Percentiles rank a stretch among this genome's conserved stretches.
phyloP scores from a whole-genome alignment of 257 asterid species.

The Agastache rugosa region DNA sequence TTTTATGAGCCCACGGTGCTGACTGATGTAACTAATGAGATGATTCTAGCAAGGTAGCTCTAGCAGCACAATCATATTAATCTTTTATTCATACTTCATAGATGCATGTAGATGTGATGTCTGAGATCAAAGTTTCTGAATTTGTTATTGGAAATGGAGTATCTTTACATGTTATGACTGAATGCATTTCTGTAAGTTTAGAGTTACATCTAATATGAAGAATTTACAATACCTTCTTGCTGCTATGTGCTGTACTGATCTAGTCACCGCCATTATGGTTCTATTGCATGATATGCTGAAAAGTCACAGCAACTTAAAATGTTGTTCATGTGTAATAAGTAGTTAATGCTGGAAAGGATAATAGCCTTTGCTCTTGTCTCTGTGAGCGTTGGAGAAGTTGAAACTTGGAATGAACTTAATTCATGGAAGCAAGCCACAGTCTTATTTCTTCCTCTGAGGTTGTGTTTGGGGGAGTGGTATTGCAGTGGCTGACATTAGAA shows the following conservation, averaged over 20 bases:
- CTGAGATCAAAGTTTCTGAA: slow-evolving; percentile 4
- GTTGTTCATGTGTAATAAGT: slow-evolving; percentile 17
- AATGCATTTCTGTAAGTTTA: background rate
- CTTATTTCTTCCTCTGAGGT: slow-evolving; percentile 1
- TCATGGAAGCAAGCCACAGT: background rate
- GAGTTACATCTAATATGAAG: background rate
- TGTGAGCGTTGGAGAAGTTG: background rate
- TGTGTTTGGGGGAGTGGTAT: background rate
- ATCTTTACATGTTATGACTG: slow-evolving; percentile 16
- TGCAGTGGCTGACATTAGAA: background rate
- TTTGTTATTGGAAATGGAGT: slow-evolving; percentile 20
- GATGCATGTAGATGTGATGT: slow-evolving; percentile 23
- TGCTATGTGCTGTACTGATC: slow-evolving; percentile 18
- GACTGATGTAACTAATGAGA: slow-evolving; percentile 76
- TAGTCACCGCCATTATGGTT: slow-evolving; percentile 14
- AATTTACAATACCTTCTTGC: background rate
- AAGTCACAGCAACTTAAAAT: background rate
- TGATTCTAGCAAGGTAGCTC: slow-evolving; percentile 78
- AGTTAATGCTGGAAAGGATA: slow-evolving; percentile 10
- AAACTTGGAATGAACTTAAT: background rate
- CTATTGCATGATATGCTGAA: slow-evolving; percentile 13
- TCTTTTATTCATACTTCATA: slow-evolving; percentile 13
- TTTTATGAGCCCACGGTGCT: slow-evolving; percentile 95
- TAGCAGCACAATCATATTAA: slow-evolving; percentile 26
- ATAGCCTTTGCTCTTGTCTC: background rate